phyloP scores from a whole-genome alignment of 2,329 filamentous ascomycete species.

The Coniochaeta sp. region DNA sequence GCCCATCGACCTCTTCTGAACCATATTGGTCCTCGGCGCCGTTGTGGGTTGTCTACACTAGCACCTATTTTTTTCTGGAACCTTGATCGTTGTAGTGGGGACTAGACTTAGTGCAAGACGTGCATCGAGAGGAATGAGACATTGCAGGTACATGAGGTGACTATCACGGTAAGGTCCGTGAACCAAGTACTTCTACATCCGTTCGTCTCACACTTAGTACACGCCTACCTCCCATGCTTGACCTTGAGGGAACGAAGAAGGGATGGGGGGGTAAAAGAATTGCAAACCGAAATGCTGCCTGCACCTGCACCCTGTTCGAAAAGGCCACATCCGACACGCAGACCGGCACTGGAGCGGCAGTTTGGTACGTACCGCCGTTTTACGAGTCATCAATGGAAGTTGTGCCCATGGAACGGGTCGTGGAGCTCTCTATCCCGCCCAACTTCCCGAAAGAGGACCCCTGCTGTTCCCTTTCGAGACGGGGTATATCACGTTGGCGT shows the following conservation, averaged over 20 bases:
- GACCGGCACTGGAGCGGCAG: background rate
- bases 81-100: background rate
- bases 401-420: background rate
- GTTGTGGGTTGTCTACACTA: background rate
- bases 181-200: background rate
- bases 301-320: background rate
- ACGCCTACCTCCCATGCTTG: background rate
- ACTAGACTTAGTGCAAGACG: background rate
- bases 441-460: background rate
- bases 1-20: background rate
- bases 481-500: background rate
- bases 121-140: too few species aligned
- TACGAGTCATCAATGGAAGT: background rate
- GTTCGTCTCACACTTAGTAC: background rate
- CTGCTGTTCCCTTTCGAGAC: background rate
- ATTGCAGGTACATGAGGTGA: background rate
- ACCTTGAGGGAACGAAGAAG: background rate
- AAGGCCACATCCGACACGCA: background rate
- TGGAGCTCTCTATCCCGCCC: background rate
- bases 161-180: background rate
- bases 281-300: background rate
- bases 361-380: background rate
- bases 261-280: too few species aligned
- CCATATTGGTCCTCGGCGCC: background rate
- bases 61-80: background rate